Evolutionary conservation across 495 filamentous ascomycete genomes (phyloP).

Genomic region (Parathielavia hyrcaniae): DNA sequence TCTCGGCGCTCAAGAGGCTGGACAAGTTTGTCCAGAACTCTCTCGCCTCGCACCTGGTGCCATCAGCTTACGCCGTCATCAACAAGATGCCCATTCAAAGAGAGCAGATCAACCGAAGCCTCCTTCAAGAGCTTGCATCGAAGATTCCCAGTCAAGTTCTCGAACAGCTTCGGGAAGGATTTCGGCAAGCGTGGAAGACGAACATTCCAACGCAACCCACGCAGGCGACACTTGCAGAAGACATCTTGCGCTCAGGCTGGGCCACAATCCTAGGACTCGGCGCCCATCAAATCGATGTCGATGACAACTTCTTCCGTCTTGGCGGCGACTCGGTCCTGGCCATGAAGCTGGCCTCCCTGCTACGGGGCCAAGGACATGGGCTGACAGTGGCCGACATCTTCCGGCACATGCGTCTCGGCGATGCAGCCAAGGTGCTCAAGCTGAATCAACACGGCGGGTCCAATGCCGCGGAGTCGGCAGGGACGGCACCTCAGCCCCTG

Average conservation of each 20-base stretch:
- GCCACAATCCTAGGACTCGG: slow-evolving; percentile 17
- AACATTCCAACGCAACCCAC: not conserved
- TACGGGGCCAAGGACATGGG: slow-evolving; percentile 12
- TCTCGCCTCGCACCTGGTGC: slow-evolving; percentile 46
- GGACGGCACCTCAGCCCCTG: not conserved
- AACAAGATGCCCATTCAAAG: slow-evolving; percentile 43
- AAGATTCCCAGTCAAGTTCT: not conserved
- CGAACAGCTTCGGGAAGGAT: slow-evolving; percentile 2
- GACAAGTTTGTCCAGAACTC: slow-evolving; percentile 21
- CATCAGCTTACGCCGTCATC: slow-evolving; percentile 46
- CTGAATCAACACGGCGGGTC: not conserved
- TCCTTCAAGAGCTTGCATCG: slow-evolving; percentile 9
- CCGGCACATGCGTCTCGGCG: slow-evolving; percentile 17
- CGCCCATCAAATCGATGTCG: slow-evolving; percentile 33
- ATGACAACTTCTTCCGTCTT: slow-evolving; percentile 52
- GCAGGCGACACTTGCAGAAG: slow-evolving; percentile 18
- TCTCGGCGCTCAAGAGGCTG: slow-evolving; percentile 1
- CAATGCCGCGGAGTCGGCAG: not conserved
- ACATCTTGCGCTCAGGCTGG: slow-evolving; percentile 23
- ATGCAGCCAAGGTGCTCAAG: slow-evolving; percentile 21
- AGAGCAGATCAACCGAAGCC: slow-evolving; percentile 43
- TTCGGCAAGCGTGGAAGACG: slow-evolving; percentile 13
- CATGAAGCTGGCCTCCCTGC: slow-evolving; percentile 51
- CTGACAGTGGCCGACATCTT: slow-evolving; percentile 21
- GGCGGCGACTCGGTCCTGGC: slow-evolving; percentile 62